These are phyloP conservation scores for Fusarium sp. DNA, from an alignment of 2,329 filamentous ascomycete genomes.

Conservation along the genomic window DNA sequence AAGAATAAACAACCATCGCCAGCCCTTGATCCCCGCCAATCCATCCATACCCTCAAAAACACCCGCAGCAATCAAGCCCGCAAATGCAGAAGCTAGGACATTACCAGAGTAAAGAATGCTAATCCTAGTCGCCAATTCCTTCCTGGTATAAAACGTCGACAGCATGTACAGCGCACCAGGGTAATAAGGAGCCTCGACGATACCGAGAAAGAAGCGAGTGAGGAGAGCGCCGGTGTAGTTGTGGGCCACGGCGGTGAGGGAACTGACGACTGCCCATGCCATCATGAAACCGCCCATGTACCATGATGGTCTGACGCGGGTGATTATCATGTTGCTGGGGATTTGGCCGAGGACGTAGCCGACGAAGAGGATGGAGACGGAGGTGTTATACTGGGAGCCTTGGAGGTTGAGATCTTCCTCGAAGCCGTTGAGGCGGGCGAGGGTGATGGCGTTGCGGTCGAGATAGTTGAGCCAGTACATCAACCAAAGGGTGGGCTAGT, in stretches of 20 bases:
- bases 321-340: slow-evolving; percentile 53
- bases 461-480: slow-evolving; percentile 55
- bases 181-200: slow-evolving; percentile 53
- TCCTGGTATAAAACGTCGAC: slow-evolving; percentile 63
- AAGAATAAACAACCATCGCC: slow-evolving; percentile 47
- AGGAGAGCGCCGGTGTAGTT: slow-evolving; percentile 53
- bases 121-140: slow-evolving; percentile 54
- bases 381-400: slow-evolving; percentile 47
- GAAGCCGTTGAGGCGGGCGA: slow-evolving; percentile 62
- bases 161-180: slow-evolving; percentile 52
- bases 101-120: slow-evolving; percentile 56
- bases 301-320: slow-evolving; percentile 52
- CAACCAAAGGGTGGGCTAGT: slow-evolving; percentile 46
- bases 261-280: slow-evolving; percentile 52
- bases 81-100: slow-evolving; percentile 49
- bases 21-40: slow-evolving; percentile 36
- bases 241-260: slow-evolving; percentile 51
- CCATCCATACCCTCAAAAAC: slow-evolving; percentile 49
- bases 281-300: slow-evolving; percentile 52
- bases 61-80: slow-evolving; percentile 54
- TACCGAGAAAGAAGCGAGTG: slow-evolving; percentile 51
- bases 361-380: slow-evolving; percentile 48
- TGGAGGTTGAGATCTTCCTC: slow-evolving; percentile 60
- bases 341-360: slow-evolving; percentile 49
- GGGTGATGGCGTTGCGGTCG: slow-evolving; percentile 65